Evolutionary conservation across 139 green algal species (phyloP).

Genomic region (Pseudopediastrum boryanum): DNA sequence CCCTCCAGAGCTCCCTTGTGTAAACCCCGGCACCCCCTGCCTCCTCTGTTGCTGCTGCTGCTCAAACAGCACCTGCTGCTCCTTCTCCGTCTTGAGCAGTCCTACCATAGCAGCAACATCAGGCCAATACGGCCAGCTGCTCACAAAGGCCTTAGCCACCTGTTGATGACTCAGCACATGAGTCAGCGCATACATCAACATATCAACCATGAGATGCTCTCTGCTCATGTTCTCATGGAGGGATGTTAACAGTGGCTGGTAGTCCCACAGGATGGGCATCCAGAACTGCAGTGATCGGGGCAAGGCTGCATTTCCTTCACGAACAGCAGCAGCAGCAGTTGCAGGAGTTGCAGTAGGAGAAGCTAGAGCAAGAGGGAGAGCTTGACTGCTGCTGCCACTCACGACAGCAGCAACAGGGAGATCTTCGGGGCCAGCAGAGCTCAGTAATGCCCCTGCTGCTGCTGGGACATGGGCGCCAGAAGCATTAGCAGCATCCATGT

Average conservation of each 20-base stretch:
- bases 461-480: too few species aligned
- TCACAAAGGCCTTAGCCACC: slow-evolving; percentile 27
- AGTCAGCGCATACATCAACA: slow-evolving; percentile 23
- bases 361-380: too few species aligned
- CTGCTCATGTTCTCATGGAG: slow-evolving; percentile 16
- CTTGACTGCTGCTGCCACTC: background rate
- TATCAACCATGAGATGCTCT: slow-evolving; percentile 25
- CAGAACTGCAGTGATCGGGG: slow-evolving; percentile 16
- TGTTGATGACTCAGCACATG: slow-evolving; percentile 13
- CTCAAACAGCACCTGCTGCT: background rate
- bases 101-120: slow-evolving; percentile 12
- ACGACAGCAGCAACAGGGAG: background rate
- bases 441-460: background rate
- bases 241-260: background rate
- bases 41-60: too few species aligned
- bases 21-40: too few species aligned
- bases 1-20: too few species aligned
- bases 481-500: too few species aligned
- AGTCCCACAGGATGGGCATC: background rate
- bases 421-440: too few species aligned
- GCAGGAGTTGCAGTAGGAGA: background rate
- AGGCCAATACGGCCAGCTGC: slow-evolving; percentile 16
- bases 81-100: slow-evolving; percentile 21
- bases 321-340: background rate
- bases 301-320: background rate